Evolutionary conservation across 2,329 filamentous ascomycete genomes (phyloP), one percentile per base, ranked within the genome.

Genomic region (Coleophoma cylindrospora): DNA sequence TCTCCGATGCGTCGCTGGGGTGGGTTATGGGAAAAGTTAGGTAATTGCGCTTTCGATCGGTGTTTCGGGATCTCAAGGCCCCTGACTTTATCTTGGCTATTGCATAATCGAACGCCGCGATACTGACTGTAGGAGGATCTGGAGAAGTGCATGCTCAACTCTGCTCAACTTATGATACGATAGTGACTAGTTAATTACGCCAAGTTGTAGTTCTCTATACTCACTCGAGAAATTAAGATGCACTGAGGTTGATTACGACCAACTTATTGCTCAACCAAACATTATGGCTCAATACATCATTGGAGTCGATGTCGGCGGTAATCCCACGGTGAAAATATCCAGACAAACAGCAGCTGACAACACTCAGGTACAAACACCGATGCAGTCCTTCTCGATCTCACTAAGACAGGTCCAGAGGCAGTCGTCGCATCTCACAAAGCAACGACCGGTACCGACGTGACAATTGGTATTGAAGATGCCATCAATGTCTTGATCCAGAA

Each of bases 381-480:
- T 55, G 70, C 70, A 33, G 73, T 69, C 32, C 66, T 75, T 48
- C 64, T 76, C 27, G 70, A 75, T 55, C 58, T 72, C 50, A 66
- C 59, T 15, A 65, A 68, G 47, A 58, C 57, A 17, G 61, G 66
- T 3, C 63, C 62, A 15, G 66, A 69, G 38, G 70, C 71, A 21
- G 70, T 76, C 9, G 57, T 73, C 8, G 70, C 72, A 9, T 73
- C 70, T 2, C 64, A 68, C 61, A 76, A 76, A 58, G 65, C 72
- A 2, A 60, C 69, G 0, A 76, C 73, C 0, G 74, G 71, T 4
- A 56, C 65, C 11, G 69, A 75, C 56, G 71, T 74, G 43, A 75
- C 72, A 27, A 67, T 63, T 40, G 74, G 74, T 32, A 74, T 76
- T 37, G 64, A 69, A 47, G 59, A 61, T 4, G 70, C 71, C 13